Conservation (phyloP, 2,329 filamentous ascomycete genomes). For the Fusarium longipes region DNA sequence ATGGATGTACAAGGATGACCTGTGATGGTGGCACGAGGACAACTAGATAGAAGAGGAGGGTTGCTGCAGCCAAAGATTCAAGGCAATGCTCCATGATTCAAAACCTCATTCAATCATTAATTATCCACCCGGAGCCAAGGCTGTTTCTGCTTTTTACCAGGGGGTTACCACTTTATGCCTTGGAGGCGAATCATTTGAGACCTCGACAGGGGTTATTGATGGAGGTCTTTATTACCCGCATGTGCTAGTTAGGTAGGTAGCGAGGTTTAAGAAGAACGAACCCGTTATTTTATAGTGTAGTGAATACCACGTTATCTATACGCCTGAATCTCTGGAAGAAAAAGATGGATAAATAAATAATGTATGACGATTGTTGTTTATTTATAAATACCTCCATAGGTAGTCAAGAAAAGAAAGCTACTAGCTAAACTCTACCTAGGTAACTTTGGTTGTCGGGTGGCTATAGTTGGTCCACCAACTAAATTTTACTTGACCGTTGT, state of each 20-base stretch:
- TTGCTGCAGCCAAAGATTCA: slow-evolving; percentile 27
- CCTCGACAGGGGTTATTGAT: slow-evolving; percentile 17
- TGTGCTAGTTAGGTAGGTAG: slow-evolving; percentile 1
- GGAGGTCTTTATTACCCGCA: slow-evolving; percentile 23
- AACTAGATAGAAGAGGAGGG: slow-evolving; percentile 17
- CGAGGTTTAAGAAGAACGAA: slow-evolving; percentile 6
- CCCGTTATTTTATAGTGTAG: not conserved
- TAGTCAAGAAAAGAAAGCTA: not conserved
- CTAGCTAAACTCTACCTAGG: slow-evolving; percentile 6
- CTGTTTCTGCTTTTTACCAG: slow-evolving; percentile 30
- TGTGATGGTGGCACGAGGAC: slow-evolving; percentile 39
- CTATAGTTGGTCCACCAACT: not conserved
- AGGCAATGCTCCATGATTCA: slow-evolving; percentile 27
- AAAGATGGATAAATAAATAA: not conserved
- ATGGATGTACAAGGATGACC: slow-evolving; percentile 26
- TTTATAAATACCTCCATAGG: slow-evolving; percentile 5
- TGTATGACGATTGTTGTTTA: slow-evolving; percentile 15
- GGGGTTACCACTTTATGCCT: slow-evolving; percentile 21
- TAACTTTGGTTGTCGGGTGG: slow-evolving; percentile 3
- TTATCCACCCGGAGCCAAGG: slow-evolving; percentile 22
- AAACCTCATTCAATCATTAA: slow-evolving; percentile 14
- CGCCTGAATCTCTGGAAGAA: not conserved
- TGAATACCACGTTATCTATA: no score
- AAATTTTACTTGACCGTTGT: slow-evolving; percentile 15
- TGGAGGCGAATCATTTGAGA: slow-evolving; percentile 33